Conservation (phyloP, 2,329 filamentous ascomycete genomes). For the Nemania sp. region DNA sequence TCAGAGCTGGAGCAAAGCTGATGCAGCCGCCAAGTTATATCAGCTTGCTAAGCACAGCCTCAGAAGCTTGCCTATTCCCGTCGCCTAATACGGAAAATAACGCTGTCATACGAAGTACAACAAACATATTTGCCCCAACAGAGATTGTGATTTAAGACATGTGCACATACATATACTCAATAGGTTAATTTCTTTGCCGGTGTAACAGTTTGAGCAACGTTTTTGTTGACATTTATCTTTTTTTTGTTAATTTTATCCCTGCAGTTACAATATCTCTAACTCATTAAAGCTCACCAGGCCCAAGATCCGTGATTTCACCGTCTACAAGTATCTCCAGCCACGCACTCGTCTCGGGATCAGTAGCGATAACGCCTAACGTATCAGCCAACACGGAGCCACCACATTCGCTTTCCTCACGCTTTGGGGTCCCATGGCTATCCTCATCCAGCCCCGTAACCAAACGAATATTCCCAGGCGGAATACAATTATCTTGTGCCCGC, state of each 20-base stretch:
- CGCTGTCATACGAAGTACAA: too few relatives aligned
- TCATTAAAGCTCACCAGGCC: too few relatives aligned
- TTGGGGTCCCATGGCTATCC: conserved; percentile 27
- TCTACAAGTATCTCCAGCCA: conserved; percentile 20
- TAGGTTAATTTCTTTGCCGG: too few relatives aligned
- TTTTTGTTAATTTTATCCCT: too few relatives aligned
- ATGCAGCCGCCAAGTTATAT: neutral
- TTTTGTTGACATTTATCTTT: too few relatives aligned
- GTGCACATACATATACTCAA: too few relatives aligned
- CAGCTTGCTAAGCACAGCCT: conserved; percentile 8
- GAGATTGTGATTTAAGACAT: too few relatives aligned
- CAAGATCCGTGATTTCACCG: neutral
- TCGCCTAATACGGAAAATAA: neutral
- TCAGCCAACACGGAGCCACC: conserved; percentile 29
- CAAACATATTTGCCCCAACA: too few relatives aligned
- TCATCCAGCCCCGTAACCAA: conserved; percentile 37
- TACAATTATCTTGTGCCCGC: conserved; percentile 57
- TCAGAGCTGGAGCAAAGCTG: conserved; percentile 15
- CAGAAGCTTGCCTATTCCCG: neutral
- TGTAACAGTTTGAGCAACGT: too few relatives aligned
- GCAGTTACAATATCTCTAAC: too few relatives aligned
- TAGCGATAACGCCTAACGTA: conserved; percentile 22
- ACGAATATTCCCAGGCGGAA: conserved; percentile 38
- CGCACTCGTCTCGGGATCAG: conserved; percentile 19
- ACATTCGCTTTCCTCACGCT: conserved; percentile 28